Base-by-base conservation (phyloP, 306 rosid genomes). In the Canavalia gladiata region DNA sequence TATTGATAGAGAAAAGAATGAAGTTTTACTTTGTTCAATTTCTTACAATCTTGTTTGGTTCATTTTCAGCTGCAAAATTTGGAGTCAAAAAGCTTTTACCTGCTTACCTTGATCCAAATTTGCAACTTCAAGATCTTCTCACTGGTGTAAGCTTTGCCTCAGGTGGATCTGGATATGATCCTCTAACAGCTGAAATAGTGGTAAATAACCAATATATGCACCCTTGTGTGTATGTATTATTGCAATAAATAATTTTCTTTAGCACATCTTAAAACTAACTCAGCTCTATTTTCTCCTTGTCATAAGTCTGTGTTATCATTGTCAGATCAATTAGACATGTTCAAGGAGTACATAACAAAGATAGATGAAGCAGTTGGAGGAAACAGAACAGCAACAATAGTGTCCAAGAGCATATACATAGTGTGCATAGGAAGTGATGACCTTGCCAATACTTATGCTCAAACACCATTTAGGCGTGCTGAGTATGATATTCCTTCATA, bases 61-160 rank as follows among this genome's bases (percentile, higher is more conserved):
- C 30, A 51, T 62, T 77, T 67, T 72, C 87, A 90, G 98, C 94
- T 86, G 91, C 80, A 68, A 82, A 45, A 71, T 74, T 88, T 29
- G 95, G 91, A 28, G 89, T 94, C 3, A 94, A 94, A 81, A 83
- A 92, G 45, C 9, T 87, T 33, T 81, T 92, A 74, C 97, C 97
- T 4, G 65, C 97, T 18, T 92, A 90, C 85, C 88, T 90, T 31
- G 91, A 92, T 79, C 96, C 89, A 31, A 84, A 34, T 82, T 58
- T 90, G 80, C 57, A 84, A 58, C 56, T 76, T 29, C 34, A 88
- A 13, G 98, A 94, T 73, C 88, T 94, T 55, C 90, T 88, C 31
- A 92, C 90, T 0, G 98, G 97, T 51, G 97, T 94, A 34, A 85
- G 92, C 84, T 92, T 92, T 68, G 97, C 97, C 69, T 92, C 97